phyloP scores from a whole-genome alignment of 2,329 filamentous ascomycete species.

The Talaromyces piceae region DNA sequence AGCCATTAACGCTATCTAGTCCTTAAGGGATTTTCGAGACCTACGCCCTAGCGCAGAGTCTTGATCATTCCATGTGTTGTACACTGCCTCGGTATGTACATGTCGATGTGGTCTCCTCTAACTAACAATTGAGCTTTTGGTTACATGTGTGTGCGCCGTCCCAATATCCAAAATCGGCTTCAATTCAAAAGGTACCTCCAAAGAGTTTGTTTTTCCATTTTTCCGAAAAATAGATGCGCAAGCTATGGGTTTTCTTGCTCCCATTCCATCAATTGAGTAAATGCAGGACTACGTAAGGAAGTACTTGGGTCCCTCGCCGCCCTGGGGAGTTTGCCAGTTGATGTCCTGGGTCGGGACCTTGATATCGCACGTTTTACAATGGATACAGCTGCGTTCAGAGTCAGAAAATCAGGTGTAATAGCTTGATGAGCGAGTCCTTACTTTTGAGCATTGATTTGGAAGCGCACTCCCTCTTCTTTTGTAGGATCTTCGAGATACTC shows the following conservation, averaged over 20 bases:
- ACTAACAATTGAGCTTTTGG: not conserved
- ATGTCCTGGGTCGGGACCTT: slow-evolving; percentile 96
- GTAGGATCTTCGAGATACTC: slow-evolving; percentile 91
- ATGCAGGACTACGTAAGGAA: slow-evolving; percentile 44
- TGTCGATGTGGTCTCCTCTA: not conserved
- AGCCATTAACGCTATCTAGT: too few relatives aligned
- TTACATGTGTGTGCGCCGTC: not conserved
- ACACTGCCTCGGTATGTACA: not conserved
- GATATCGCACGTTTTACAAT: slow-evolving; percentile 99
- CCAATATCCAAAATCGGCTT: not conserved
- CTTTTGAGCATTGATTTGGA: slow-evolving; percentile 98
- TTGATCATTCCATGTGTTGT: not conserved
- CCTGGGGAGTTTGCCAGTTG: slow-evolving; percentile 92
- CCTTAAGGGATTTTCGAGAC: too few relatives aligned
- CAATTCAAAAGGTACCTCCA: too few relatives aligned
- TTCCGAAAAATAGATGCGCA: too few relatives aligned
- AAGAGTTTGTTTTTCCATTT: too few relatives aligned
- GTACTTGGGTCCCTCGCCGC: slow-evolving; percentile 68
- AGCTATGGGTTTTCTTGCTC: too few relatives aligned
- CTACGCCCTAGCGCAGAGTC: too few relatives aligned
- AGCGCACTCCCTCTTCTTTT: slow-evolving; percentile 81
- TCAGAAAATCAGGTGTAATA: slow-evolving; percentile 14
- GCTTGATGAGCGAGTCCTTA: slow-evolving; percentile 45
- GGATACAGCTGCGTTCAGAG: slow-evolving; percentile 67
- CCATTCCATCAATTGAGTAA: too few relatives aligned